phyloP scores from a whole-genome alignment of 2,329 filamentous ascomycete species.

The Clarireedia paspali region DNA sequence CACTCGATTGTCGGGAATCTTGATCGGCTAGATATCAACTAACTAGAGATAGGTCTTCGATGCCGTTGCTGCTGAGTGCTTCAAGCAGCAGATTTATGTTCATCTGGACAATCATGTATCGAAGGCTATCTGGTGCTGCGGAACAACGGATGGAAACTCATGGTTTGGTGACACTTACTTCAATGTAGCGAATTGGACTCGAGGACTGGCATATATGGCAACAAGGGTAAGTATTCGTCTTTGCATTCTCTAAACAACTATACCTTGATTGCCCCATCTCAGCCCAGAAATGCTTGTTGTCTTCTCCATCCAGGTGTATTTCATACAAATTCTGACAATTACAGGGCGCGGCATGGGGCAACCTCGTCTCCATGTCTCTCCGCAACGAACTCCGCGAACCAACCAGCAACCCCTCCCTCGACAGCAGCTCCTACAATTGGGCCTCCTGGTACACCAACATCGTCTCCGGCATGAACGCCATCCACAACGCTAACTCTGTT shows the following conservation, averaged over 20 bases:
- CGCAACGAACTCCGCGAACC: conserved; percentile 35
- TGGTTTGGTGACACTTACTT: conserved; percentile 58
- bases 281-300: not conserved
- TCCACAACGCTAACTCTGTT: conserved; percentile 36
- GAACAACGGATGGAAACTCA: conserved; percentile 44
- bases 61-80: conserved; percentile 50
- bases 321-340: not conserved
- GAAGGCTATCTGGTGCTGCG: conserved; percentile 51
- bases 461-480: conserved; percentile 32
- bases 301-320: not conserved
- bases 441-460: conserved; percentile 37
- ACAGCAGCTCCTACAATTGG: conserved; percentile 35
- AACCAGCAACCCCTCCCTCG: conserved; percentile 9
- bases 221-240: conserved; percentile 38
- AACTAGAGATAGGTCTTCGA: conserved; percentile 44
- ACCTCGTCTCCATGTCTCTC: conserved; percentile 22
- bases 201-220: conserved; percentile 54
- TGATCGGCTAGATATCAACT: not conserved
- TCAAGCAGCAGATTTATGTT: conserved; percentile 47
- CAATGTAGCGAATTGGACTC: conserved; percentile 49
- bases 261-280: not conserved
- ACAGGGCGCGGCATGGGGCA: conserved; percentile 13
- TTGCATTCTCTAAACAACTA: not conserved
- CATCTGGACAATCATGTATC: conserved; percentile 57
- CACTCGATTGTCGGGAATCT: not conserved